phyloP scores from a whole-genome alignment of 169 alveolate species.

The Plasmodium knowlesi region DNA sequence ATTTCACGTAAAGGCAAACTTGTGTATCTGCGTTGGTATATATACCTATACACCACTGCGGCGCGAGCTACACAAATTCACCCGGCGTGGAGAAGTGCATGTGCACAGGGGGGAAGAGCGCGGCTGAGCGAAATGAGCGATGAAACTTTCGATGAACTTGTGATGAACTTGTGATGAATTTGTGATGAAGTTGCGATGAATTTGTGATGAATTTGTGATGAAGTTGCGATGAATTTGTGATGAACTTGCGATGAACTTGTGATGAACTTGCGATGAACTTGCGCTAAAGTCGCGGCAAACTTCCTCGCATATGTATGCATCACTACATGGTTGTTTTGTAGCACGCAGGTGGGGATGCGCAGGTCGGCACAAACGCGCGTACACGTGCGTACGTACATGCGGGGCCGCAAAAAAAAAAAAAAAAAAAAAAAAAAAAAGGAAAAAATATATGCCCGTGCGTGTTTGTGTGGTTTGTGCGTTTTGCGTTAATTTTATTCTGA shows the following conservation, averaged over 20 bases:
- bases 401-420: not conserved
- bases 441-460: not conserved
- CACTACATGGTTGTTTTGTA: not conserved
- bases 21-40: not conserved
- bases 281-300: too few relatives aligned
- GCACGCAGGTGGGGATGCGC: not conserved
- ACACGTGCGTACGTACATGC: constrained; percentile 6
- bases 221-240: too few relatives aligned
- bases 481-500: not conserved
- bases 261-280: not conserved
- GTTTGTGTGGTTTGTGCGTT: not conserved
- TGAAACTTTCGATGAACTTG: too few relatives aligned
- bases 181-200: too few relatives aligned
- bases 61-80: not conserved
- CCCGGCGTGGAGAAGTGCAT: not conserved
- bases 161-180: too few relatives aligned
- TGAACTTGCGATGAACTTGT: not conserved
- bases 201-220: too few relatives aligned
- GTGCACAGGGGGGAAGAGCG: not conserved
- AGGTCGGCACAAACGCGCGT: not conserved
- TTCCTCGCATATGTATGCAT: not conserved
- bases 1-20: not conserved
- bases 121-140: not conserved
- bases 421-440: not conserved
- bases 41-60: not conserved